Evolutionary conservation across 352 stramenopile genomes (phyloP), one percentile per base, ranked within the genome.

Genomic region (Thalassiosira sp.): DNA sequence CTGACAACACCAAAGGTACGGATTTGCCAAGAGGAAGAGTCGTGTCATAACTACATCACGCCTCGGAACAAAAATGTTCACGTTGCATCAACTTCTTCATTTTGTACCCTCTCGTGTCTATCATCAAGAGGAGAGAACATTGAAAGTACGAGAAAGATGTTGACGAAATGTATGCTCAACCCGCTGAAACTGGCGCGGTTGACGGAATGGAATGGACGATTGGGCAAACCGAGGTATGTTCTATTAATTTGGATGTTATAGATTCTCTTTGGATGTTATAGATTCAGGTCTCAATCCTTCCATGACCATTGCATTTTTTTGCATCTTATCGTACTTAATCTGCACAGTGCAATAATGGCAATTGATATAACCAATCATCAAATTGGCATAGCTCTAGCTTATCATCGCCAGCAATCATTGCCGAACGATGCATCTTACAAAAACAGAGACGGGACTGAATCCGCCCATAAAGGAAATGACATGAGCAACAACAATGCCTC

Each of bases 281-380:
- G n/a, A n/a, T n/a, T n/a, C n/a, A n/a, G n/a, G n/a, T n/a, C n/a
- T n/a, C n/a, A n/a, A n/a, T n/a, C n/a, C n/a, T n/a, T n/a, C n/a
- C 10, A 24, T 18, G 6, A n/a, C n/a, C 15, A 35, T 22, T 37
- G 28, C 25, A 45, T 60, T 25, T 42, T 31, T 33, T 18, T 18
- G 25, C 10, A 31, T 64, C 53, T 48, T 42, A 37, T 59, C 13
- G 1, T 60, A 45, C 25, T 1, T 57, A 16, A 15, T 11, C 40
- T 43, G 24, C n/a, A 18, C 53, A 79, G 70, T 51, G 49, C 61
- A 3, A 54, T 79, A 18, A 68, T 79, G 60, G 54, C 60, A 28
- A 68, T 79, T 51, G 70, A 79, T 35, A 62, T 79, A 27, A 31
- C 40, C 46, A 70, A 79, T 53, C 37, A 79, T 51, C 31, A 72